Evolutionary conservation across 1,284 basidiomycete genomes (phyloP).

Genomic region (Cryptococcus amylolentus): DNA sequence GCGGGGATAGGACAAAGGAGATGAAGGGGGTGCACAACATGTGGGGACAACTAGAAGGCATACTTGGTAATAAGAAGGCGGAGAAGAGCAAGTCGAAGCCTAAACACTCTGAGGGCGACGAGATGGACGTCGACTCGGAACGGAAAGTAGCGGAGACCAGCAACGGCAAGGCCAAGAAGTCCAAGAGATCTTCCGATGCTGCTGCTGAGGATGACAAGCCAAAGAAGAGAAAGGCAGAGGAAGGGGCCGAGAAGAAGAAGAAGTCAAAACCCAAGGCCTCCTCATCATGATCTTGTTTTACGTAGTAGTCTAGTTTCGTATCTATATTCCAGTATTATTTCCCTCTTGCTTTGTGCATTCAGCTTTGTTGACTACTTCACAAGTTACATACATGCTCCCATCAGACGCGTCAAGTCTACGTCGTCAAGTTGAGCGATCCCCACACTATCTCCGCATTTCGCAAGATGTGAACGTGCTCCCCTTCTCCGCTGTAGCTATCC

Average conservation of each 20-base stretch:
- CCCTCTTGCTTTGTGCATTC: background rate
- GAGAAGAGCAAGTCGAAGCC: constrained; percentile 20
- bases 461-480: background rate
- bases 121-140: constrained; percentile 13
- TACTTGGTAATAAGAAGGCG: constrained; percentile 28
- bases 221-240: constrained; percentile 20
- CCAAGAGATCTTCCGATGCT: constrained; percentile 8
- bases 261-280: constrained; percentile 6
- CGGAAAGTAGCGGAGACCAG: background rate
- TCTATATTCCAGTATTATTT: background rate
- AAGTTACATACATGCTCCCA: no score
- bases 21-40: constrained; percentile 54
- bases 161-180: constrained; percentile 13
- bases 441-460: constrained; percentile 10
- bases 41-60: constrained; percentile 54
- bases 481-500: background rate
- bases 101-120: constrained; percentile 4
- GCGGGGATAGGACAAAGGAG: constrained; percentile 53
- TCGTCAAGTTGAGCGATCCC: constrained; percentile 6
- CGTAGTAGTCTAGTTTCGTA: background rate
- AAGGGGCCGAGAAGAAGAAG: constrained; percentile 12
- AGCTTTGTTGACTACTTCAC: no score
- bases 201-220: constrained; percentile 16
- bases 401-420: background rate
- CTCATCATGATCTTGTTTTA: background rate